Evolutionary conservation across 352 stramenopile species (phyloP).

Genomic region (Halophytophthora polymorphica): DNA sequence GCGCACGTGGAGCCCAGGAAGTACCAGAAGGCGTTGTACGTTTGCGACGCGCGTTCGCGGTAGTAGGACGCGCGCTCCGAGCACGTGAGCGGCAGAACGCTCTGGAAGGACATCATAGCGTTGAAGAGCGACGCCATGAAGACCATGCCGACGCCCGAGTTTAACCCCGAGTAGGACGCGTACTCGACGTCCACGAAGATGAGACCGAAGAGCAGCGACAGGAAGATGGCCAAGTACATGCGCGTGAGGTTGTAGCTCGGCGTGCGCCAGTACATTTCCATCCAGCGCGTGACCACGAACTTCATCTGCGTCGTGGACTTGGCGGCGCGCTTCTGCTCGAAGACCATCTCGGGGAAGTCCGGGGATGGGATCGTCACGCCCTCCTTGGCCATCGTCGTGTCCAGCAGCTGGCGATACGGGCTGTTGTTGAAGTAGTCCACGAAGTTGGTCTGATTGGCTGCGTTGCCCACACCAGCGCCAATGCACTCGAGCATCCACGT

Average conservation of each 20-base stretch:
- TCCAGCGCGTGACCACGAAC: slow-evolving; percentile 20
- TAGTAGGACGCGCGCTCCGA: slow-evolving; percentile 82
- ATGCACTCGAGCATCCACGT: slow-evolving; percentile 31
- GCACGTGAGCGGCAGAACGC: slow-evolving; percentile 67
- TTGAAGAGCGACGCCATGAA: slow-evolving; percentile 72
- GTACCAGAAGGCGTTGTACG: slow-evolving; percentile 73
- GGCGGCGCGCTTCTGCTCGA: slow-evolving; percentile 22
- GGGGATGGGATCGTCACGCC: slow-evolving; percentile 15
- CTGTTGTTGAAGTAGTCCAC: slow-evolving; percentile 19
- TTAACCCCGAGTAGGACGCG: slow-evolving; percentile 28
- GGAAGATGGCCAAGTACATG: slow-evolving; percentile 43
- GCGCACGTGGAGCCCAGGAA: slow-evolving; percentile 37
- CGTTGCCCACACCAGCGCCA: slow-evolving; percentile 39
- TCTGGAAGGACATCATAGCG: slow-evolving; percentile 57
- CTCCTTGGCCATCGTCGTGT: slow-evolving; percentile 21
- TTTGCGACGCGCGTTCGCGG: slow-evolving; percentile 70
- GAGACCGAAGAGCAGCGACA: slow-evolving; percentile 72
- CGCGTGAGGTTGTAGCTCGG: slow-evolving; percentile 75
- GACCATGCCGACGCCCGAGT: slow-evolving; percentile 64
- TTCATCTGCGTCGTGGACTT: slow-evolving; percentile 21
- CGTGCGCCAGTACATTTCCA: slow-evolving; percentile 40
- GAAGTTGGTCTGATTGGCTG: slow-evolving; percentile 15
- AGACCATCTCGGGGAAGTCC: slow-evolving; percentile 19
- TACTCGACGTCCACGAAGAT: slow-evolving; percentile 41
- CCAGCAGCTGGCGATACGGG: slow-evolving; percentile 2